Evolutionary conservation across 805 yeast species (phyloP), one percentile per base, ranked within the genome.

Genomic region (Candida peoriensis): DNA sequence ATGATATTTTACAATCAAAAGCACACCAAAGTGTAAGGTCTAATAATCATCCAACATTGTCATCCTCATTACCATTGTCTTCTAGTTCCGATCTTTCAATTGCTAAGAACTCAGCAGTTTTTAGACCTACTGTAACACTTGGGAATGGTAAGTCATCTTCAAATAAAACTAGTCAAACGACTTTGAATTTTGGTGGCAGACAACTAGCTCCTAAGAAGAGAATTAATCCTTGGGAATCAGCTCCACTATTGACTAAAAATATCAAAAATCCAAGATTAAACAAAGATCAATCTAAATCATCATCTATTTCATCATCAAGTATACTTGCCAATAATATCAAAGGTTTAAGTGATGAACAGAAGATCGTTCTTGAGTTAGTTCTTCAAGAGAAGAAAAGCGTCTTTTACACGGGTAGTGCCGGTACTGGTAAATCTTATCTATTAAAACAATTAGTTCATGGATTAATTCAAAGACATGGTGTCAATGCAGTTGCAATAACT

Each of bases 331-430:
- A n/a, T n/a, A n/a, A n/a, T n/a, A n/a, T n/a, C n/a, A n/a, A n/a
- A n/a, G 33, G 46, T 5, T 48, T 65, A 6, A 60, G 69, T 13
- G 53, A 50, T 7, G 83, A 78, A 54, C 85, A 78, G 55, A 54
- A 59, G 35, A 49, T 50, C 17, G 78, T 84, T 6, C 44, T 82
- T 7, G 63, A 70, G 16, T 53, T 69, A 10, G 77, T 78, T 8
- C 66, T 81, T 6, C 57, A 66, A 12, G 68, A 69, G 16, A 66
- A 70, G 3, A 49, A 61, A 28, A 81, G 72, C 42, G 66, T 84
- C 1, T 84, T 84, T 46, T 83, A 78, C 49, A 83, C 94, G 0
- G 95, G 95, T 36, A 74, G 84, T 42, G 94, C 94, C 0, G 95
- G 95, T 59, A 84, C 95, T 2, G 95, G 95, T 61, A 84, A 84